Base-by-base conservation (phyloP, 2,329 filamentous ascomycete species). In the Pleoardoris graminearum region DNA sequence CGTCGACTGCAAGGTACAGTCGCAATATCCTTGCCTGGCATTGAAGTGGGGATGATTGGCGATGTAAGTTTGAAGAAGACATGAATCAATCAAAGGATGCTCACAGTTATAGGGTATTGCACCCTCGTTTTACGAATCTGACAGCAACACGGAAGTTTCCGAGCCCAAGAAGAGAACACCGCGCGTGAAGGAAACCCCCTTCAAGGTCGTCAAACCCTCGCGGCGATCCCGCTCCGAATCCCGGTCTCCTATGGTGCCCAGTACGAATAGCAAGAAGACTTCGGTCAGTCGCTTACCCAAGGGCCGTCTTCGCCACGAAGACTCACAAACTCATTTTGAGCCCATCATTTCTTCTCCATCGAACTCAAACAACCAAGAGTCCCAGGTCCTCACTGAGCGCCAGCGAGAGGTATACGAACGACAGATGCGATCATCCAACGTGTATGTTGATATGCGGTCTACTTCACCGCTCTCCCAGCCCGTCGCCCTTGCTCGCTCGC, bases 251-350 rank as follows among this genome's bases (percentile, higher is more conserved):
- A 63, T 64, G 4, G 50, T 65, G 0, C 53, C 65, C 0, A 60
- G 57, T 25, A 53, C 57, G 23, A 55, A 49, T 6, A 63, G 50
- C 27, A 64, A 58, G 49, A 66, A 61, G 54, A 45, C 44, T 12
- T 52, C 69, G 45, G 49, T 62, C 12, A 63, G 64, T 38, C 61
- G 58, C 23, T 75, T 71, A 44, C 71, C 72, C 11, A 83, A 80
- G 41, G 77, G 81, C 16, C 83, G 82, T 53, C 77, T 86, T 23
- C 84, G 88, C 29, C 91, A 96, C 61, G 84, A 96, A 56, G 83
- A 95, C 71, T 95, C 90, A 0, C 91, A 95, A 65, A 81, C 95
- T 22, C 81, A 89, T 37, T 94, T 94, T 64, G 84, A 87, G 2
- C 76, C 84, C 0, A 87, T 93, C 41, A 81, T 83, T 25, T 84